Evolutionary conservation across 441 rosid genomes (phyloP).

Genomic region (Dalechampia spathulata): DNA sequence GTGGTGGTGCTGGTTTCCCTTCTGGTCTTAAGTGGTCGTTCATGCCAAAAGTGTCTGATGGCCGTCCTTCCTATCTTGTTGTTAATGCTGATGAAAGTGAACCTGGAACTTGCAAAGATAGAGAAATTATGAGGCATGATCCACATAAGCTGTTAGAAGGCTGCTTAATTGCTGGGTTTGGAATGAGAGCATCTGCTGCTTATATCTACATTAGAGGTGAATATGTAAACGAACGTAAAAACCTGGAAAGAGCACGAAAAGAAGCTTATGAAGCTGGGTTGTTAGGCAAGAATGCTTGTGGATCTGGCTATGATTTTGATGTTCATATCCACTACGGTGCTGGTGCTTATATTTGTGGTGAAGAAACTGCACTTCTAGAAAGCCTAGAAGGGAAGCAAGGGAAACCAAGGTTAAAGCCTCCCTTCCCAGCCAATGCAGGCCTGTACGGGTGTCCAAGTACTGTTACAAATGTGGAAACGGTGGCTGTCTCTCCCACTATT

Average conservation of each 20-base stretch:
- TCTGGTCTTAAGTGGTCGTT: slow-evolving; percentile 99
- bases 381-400: slow-evolving; percentile 99
- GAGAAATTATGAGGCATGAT: slow-evolving; percentile 98
- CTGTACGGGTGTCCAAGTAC: slow-evolving; percentile 97
- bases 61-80: slow-evolving; percentile 96
- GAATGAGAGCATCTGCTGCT: slow-evolving; percentile 97
- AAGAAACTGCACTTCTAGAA: slow-evolving; percentile 96
- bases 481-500: slow-evolving; percentile 96
- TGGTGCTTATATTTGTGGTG: slow-evolving; percentile 98
- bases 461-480: slow-evolving; percentile 95
- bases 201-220: slow-evolving; percentile 98
- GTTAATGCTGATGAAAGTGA: slow-evolving; percentile 99
- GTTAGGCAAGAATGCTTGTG: slow-evolving; percentile 96
- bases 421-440: slow-evolving; percentile 98
- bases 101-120: slow-evolving; percentile 98
- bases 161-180: slow-evolving; percentile 97
- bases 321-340: slow-evolving; percentile 98
- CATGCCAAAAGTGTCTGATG: slow-evolving; percentile 98
- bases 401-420: slow-evolving; percentile 99
- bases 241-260: slow-evolving; percentile 78
- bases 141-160: slow-evolving; percentile 98
- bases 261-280: slow-evolving; percentile 94
- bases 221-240: slow-evolving; percentile 81
- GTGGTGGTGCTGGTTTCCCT: slow-evolving; percentile 99
- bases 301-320: slow-evolving; percentile 96